Conservation (phyloP, 352 stramenopile species). For the Elongisporangium prolatum region DNA sequence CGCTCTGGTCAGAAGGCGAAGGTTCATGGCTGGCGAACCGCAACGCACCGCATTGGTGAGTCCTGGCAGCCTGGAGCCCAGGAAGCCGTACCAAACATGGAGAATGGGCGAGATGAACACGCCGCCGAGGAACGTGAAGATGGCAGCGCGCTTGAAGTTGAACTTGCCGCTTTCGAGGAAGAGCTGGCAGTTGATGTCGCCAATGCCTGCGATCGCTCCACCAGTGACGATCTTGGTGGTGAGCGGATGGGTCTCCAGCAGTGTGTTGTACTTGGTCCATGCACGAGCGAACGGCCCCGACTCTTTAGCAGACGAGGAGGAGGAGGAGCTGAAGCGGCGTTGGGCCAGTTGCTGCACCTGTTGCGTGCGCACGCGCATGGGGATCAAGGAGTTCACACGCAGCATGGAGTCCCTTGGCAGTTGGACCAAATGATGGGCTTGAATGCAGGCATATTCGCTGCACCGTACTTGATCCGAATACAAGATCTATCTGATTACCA, state of each 20-base stretch:
- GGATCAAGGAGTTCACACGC: background rate
- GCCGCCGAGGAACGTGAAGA: constrained; percentile 70
- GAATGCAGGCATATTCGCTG: background rate
- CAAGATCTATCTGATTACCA: background rate
- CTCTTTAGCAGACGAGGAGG: constrained; percentile 6
- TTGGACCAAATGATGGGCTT: background rate
- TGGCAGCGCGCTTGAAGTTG: constrained; percentile 41
- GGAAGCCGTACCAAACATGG: constrained; percentile 74
- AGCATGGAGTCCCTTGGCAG: background rate
- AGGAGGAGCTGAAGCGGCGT: constrained; percentile 1
- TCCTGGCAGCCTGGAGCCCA: constrained; percentile 35
- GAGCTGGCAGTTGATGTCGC: constrained; percentile 72
- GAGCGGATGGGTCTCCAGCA: constrained; percentile 55
- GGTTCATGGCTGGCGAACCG: too few relatives aligned
- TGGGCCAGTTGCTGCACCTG: background rate
- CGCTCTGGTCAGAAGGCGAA: background rate
- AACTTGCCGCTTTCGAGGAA: constrained; percentile 34
- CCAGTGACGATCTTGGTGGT: constrained; percentile 66
- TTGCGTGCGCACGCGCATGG: background rate
- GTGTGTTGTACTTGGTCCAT: constrained; percentile 49
- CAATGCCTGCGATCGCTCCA: constrained; percentile 48
- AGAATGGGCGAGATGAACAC: constrained; percentile 66
- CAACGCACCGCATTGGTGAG: constrained; percentile 18
- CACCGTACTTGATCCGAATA: background rate
- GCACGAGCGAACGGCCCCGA: constrained; percentile 17